Evolutionary conservation across 805 yeast species (phyloP).

Genomic region (Dipodascopsis uninucleata): DNA sequence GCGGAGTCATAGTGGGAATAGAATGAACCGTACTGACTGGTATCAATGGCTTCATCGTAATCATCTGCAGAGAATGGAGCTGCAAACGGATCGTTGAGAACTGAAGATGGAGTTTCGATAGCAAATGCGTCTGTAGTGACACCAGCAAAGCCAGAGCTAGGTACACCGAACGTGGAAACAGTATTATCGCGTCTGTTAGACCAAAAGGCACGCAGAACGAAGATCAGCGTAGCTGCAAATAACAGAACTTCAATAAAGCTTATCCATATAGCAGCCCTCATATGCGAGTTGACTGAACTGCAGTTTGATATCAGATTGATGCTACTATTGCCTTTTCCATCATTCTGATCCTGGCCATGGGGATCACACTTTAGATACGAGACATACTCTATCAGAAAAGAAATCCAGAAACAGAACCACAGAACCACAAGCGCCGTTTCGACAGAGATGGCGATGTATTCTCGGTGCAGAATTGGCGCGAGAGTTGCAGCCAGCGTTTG

Average conservation of each 20-base stretch:
- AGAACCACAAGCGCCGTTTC: slow-evolving; percentile 7
- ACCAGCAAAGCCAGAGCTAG: background rate
- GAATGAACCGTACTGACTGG: background rate
- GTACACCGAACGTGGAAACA: background rate
- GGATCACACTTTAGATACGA: slow-evolving; percentile 5
- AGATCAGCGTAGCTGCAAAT: slow-evolving; percentile 5
- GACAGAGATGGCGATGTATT: slow-evolving; percentile 9
- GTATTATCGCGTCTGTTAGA: slow-evolving; percentile 1
- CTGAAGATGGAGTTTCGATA: no score
- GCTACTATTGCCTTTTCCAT: background rate
- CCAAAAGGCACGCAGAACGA: slow-evolving; percentile 6
- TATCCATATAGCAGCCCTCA: slow-evolving; percentile 15
- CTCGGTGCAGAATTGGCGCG: background rate
- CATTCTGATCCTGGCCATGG: background rate
- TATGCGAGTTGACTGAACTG: slow-evolving; percentile 10
- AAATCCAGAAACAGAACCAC: slow-evolving; percentile 16
- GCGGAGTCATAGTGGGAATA: no score
- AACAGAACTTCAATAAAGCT: slow-evolving; percentile 4
- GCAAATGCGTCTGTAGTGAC: slow-evolving; percentile 1
- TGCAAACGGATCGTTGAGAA: no score
- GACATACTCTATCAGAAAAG: slow-evolving; percentile 10
- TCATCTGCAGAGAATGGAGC: no score
- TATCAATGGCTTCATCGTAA: background rate
- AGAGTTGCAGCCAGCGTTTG: background rate
- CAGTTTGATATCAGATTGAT: slow-evolving; percentile 1